Evolutionary conservation across 345 rosid genomes (phyloP), one percentile per base, ranked within the genome.

Genomic region (Salix koriyanagi): DNA sequence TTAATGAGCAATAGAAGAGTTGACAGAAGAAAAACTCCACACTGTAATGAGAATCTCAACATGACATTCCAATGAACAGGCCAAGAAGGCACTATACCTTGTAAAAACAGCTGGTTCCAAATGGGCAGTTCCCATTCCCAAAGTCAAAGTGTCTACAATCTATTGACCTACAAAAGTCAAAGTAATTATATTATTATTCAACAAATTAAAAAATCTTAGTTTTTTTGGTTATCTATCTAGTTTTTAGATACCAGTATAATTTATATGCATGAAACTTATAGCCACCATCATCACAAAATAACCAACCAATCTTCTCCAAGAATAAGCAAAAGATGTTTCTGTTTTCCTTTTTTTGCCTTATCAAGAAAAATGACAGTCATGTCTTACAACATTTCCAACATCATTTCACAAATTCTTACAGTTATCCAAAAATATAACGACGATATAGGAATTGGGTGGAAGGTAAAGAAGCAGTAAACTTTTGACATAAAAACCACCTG

Each of bases 41-140:
- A 16, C 68, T 30, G 32, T n/a, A n/a, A 23, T 4, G 32, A 69
- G 14, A 66, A 62, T 50, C 6, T 52, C 39, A 61, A 52, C 14
- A 64, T 2, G 5, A 18, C 42, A 71, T 12, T 65, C 13, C 65
- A 65, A 21, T 37, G n/a, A 34, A 69, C 54, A 28, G 41, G 6
- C 21, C 42, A 70, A 39, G 18, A 52, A 23, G 2, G 65, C 8
- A 66, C 18, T 4, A 76, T 85, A 96, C 98, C 97, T 91, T 96
- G 88, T 96, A 96, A 77, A 96, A 96, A 81, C 98, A 93, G 83
- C 99, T 96, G 50, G 94, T 89, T 66, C 99, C 98, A 78, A 96
- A 96, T 34, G 94, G 99, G 79, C 98, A 93, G 77, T 88, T 91
- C 75, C 97, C 97, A 82, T 91, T 92, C 42, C 99, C 97, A 60